Percentiles rank a stretch among this genome's conserved stretches.
Conservation (phyloP, 148 eudicot genomes). For the Vaccinium corymbosum region DNA sequence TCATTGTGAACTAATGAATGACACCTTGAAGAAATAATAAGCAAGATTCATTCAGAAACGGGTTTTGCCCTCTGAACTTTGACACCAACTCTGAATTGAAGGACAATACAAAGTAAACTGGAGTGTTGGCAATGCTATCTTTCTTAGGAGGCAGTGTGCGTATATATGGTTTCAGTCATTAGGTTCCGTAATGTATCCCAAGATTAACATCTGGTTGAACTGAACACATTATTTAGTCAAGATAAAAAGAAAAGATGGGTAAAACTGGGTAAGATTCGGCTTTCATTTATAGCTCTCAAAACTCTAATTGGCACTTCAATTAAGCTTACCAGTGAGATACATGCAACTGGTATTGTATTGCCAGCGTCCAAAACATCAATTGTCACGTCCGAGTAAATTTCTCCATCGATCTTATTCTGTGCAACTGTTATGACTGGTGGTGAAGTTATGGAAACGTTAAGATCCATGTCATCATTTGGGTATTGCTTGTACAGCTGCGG, state of each 20-base stretch:
- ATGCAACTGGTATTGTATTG: slow-evolving; percentile 60
- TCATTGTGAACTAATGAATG: too few relatives aligned
- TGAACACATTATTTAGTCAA: background rate
- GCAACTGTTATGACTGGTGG: slow-evolving; percentile 50
- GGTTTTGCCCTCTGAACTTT: background rate
- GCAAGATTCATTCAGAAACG: background rate
- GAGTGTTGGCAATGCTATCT: too few relatives aligned
- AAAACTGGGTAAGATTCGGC: background rate
- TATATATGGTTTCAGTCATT: background rate
- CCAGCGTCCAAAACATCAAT: slow-evolving; percentile 58
- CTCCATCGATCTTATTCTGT: slow-evolving; percentile 34
- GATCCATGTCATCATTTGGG: slow-evolving; percentile 63
- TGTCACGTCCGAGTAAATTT: slow-evolving; percentile 53
- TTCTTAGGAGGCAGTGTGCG: too few relatives aligned
- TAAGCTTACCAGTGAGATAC: slow-evolving; percentile 67
- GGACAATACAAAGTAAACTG: too few relatives aligned
- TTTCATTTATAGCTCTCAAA: background rate
- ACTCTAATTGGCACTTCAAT: background rate
- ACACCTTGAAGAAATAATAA: background rate
- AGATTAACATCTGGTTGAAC: background rate
- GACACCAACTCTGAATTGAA: too few relatives aligned
- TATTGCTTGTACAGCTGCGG: slow-evolving; percentile 69
- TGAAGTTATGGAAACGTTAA: slow-evolving; percentile 53
- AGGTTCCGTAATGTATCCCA: background rate
- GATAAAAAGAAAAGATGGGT: background rate